Evolutionary conservation across 2,329 filamentous ascomycete species (phyloP), one percentile per base, ranked within the genome.

Genomic region (Aspergillus hiratsukae): DNA sequence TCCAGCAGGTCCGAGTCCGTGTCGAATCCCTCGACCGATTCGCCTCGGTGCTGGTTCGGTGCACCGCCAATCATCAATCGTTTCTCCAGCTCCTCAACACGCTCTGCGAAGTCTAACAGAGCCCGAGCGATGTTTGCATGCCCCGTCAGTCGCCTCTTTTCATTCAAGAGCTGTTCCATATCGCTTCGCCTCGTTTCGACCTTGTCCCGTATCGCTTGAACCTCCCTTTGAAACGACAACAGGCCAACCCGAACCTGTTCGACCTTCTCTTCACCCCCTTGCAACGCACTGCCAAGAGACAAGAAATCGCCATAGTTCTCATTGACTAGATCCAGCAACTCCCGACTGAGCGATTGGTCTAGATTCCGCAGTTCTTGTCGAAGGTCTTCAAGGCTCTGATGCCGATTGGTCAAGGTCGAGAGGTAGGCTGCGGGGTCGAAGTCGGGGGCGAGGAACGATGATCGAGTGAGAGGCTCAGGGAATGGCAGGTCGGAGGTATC

Each of bases 331-430:
- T 97, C 93, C 19, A 99, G 81, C 2, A 99, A 81, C 76, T 99
- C 94, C 60, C 88, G 85, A 67, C 87, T 89, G 59, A 99, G 87
- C 21, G 87, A 82, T 64, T 89, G 84, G 64, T 87, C 90, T 52
- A 95, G 83, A 57, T 91, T 85, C 48, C 92, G 87, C 17, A 99
- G 81, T 68, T 99, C 95, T 4, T 87, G 78, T 37, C 93, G 90
- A 31, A 99, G 80, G 72, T 99, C 94, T 71, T 96, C 92, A 49
- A 99, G 89, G 0, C 93, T 97, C 73, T 99, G 94, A 73, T 99
- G 94, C 1, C 94, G 88, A 69, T 94, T 87, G 21, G 86, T 85
- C 1, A 96, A 82, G 1, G 89, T 87, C 7, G 87, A 91, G 75
- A 99, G 87, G 72, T 97, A 99, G 2, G 79, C 78, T 1, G 89